phyloP scores from a whole-genome alignment of 257 asterid species.

The Solanum pennellii region DNA sequence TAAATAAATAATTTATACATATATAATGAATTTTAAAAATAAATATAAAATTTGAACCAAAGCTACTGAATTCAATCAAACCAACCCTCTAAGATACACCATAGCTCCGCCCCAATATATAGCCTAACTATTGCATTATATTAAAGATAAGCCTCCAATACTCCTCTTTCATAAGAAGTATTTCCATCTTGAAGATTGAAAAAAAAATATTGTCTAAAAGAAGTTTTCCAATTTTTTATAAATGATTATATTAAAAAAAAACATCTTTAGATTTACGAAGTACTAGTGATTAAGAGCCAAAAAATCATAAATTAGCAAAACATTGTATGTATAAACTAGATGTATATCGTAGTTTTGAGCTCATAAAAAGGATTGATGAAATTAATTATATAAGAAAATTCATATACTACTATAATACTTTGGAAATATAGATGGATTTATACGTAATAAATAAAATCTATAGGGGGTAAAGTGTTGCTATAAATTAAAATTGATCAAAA shows the following conservation, averaged over 20 bases:
- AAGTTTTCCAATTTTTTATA: neutral
- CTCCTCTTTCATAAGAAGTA: neutral
- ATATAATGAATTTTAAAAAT: too few species aligned
- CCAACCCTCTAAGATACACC: rapidly evolving
- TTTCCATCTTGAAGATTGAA: neutral
- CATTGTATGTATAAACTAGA: neutral
- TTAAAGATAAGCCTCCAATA: neutral
- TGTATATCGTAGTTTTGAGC: neutral
- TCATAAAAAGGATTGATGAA: neutral
- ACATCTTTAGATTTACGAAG: neutral
- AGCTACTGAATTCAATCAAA: too few species aligned
- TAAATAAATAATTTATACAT: too few species aligned
- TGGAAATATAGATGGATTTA: neutral
- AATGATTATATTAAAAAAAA: neutral
- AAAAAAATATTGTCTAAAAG: neutral
- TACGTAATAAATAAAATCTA: neutral
- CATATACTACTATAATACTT: neutral
- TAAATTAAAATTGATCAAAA: neutral
- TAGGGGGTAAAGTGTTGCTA: neutral
- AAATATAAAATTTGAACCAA: too few species aligned
- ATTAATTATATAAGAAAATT: neutral
- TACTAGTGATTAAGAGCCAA: neutral
- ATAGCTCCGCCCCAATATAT: neutral
- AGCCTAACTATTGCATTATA: neutral
- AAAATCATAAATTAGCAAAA: neutral